Conservation (phyloP, 495 filamentous ascomycete genomes). For the Poronia punctata region DNA sequence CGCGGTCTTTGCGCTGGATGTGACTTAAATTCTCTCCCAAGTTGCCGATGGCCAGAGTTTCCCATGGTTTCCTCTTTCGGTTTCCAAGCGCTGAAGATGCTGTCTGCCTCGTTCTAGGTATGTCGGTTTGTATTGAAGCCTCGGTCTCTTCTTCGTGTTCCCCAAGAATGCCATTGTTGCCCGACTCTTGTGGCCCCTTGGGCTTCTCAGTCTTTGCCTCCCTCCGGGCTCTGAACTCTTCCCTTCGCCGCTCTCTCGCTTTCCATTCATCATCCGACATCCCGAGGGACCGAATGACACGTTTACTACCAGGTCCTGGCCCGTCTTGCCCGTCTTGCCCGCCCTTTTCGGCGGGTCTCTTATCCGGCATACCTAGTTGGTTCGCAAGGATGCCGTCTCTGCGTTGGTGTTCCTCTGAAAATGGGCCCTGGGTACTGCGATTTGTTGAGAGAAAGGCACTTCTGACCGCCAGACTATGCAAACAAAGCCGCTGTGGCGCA, state of each 20-base stretch:
- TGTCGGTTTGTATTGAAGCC: constrained; percentile 1
- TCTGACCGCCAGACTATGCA: constrained; percentile 1
- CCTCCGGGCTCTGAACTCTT: constrained; percentile 3
- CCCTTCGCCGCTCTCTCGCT: constrained; percentile 14
- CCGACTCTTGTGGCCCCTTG: neutral
- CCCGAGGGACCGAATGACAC: constrained; percentile 7
- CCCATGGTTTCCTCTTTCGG: constrained; percentile 20
- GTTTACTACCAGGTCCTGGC: neutral
- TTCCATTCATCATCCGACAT: constrained; percentile 21
- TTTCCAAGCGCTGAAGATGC: neutral
- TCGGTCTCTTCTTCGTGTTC: neutral
- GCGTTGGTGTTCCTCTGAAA: too few relatives aligned
- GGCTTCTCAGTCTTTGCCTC: constrained; percentile 1
- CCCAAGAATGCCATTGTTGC: neutral
- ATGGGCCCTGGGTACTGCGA: too few relatives aligned
- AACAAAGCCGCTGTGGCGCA: constrained; percentile 12
- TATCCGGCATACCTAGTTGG: neutral
- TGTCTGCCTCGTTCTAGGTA: neutral
- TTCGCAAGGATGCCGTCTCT: too few relatives aligned
- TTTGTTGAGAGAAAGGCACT: too few relatives aligned
- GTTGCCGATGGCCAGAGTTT: constrained; percentile 21
- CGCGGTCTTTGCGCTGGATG: constrained; percentile 33
- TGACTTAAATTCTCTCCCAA: constrained; percentile 31
- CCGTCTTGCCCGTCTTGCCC: neutral
- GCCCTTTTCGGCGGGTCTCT: neutral